Conservation (phyloP, 177 flowering plant species). For the Telopea speciosissima region DNA sequence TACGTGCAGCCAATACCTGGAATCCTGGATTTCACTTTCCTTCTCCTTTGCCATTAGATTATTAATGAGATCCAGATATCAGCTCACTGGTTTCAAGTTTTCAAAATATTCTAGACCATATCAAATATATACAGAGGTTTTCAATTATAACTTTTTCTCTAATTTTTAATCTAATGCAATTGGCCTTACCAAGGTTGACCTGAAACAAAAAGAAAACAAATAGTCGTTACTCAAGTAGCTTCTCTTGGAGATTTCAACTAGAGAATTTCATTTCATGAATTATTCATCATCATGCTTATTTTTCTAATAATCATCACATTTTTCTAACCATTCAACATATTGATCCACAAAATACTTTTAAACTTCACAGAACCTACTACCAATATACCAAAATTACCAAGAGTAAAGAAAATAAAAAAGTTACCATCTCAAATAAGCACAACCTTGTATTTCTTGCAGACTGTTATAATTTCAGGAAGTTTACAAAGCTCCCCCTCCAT, state of each 20-base stretch:
- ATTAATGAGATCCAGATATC: background rate
- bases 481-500: constrained; percentile 99
- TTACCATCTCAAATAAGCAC: constrained; percentile 7
- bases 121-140: background rate
- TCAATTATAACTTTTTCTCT: background rate
- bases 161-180: background rate
- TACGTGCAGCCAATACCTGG: background rate
- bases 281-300: background rate
- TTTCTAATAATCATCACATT: too few species aligned
- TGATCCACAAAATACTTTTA: background rate
- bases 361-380: background rate
- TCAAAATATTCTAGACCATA: background rate
- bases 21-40: background rate
- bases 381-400: background rate
- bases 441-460: constrained; percentile 97
- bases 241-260: too few species aligned
- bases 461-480: constrained; percentile 83
- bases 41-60: background rate
- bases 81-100: background rate
- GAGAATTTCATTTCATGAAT: background rate
- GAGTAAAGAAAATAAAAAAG: background rate
- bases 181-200: background rate
- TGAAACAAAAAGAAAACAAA: background rate
- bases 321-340: background rate
- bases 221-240: background rate